phyloP scores from a whole-genome alignment of 208 protist species.

The Phytomonas sp. region DNA sequence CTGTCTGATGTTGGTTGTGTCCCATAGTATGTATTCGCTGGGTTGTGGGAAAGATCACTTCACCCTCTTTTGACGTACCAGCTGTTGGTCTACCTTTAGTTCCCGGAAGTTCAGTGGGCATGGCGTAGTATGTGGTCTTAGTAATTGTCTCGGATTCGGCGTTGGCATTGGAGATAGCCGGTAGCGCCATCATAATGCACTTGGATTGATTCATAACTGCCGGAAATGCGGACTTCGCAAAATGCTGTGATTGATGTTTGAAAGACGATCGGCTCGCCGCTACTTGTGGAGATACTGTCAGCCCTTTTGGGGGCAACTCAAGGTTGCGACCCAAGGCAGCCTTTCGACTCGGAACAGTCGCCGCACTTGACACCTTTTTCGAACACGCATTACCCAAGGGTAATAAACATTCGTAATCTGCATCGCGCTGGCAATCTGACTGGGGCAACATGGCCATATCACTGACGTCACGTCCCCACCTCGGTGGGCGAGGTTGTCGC shows the following conservation, averaged over 20 bases:
- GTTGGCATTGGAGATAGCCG: neutral
- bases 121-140: neutral
- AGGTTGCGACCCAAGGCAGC: neutral
- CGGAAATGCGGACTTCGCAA: neutral
- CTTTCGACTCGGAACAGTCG: neutral
- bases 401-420: neutral
- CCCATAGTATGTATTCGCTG: neutral
- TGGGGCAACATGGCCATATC: neutral
- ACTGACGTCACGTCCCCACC: neutral
- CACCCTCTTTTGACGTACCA: neutral
- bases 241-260: neutral
- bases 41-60: neutral
- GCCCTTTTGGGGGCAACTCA: neutral
- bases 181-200: neutral
- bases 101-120: neutral
- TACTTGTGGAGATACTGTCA: neutral
- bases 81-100: neutral
- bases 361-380: neutral
- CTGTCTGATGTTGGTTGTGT: neutral
- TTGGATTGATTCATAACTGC: conserved; percentile 1
- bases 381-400: neutral
- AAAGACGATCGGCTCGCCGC: neutral
- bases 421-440: neutral
- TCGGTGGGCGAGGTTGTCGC: neutral
- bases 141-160: neutral